Conservation (phyloP, 2,329 filamentous ascomycete genomes). For the Lithohypha guttulata region DNA sequence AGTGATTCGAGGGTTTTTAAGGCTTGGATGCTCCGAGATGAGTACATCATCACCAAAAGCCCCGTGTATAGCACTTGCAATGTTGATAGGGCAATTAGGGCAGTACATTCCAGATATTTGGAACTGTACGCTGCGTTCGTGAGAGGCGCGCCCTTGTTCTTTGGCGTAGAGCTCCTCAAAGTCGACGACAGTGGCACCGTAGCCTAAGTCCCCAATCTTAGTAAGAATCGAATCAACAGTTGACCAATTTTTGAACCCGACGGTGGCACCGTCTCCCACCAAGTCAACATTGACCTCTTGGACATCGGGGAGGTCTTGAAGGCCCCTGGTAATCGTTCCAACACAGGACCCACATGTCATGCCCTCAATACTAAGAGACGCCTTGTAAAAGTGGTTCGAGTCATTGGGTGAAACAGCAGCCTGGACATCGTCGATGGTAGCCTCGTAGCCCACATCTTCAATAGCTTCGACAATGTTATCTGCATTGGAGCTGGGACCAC, state of each 20-base stretch:
- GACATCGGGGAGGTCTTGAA: slow-evolving; percentile 39
- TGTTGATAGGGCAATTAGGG: slow-evolving; percentile 51
- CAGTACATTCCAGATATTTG: slow-evolving; percentile 64
- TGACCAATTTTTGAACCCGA: slow-evolving; percentile 39
- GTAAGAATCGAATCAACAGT: slow-evolving; percentile 37
- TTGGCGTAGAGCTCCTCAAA: slow-evolving; percentile 30
- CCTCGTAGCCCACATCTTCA: slow-evolving; percentile 41
- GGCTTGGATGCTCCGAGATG: slow-evolving; percentile 47
- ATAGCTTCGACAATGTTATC: slow-evolving; percentile 39
- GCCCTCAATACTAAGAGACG: slow-evolving; percentile 42
- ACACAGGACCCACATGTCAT: slow-evolving; percentile 51
- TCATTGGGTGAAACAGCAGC: slow-evolving; percentile 2
- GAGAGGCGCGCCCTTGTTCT: slow-evolving; percentile 22
- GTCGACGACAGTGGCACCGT: slow-evolving; percentile 50
- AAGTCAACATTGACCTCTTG: slow-evolving; percentile 40
- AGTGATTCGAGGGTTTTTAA: slow-evolving; percentile 56
- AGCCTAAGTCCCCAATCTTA: slow-evolving; percentile 51
- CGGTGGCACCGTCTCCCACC: slow-evolving; percentile 39
- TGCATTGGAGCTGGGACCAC: slow-evolving; percentile 35
- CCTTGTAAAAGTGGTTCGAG: slow-evolving; percentile 25
- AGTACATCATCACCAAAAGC: slow-evolving; percentile 29
- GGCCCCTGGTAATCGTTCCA: slow-evolving; percentile 36
- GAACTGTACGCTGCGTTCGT: slow-evolving; percentile 50
- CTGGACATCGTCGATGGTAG: slow-evolving; percentile 29
- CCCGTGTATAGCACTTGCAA: slow-evolving; percentile 21